Evolutionary conservation across 106 monocot genomes (phyloP).

Genomic region (Apostasia shenzhenica): DNA sequence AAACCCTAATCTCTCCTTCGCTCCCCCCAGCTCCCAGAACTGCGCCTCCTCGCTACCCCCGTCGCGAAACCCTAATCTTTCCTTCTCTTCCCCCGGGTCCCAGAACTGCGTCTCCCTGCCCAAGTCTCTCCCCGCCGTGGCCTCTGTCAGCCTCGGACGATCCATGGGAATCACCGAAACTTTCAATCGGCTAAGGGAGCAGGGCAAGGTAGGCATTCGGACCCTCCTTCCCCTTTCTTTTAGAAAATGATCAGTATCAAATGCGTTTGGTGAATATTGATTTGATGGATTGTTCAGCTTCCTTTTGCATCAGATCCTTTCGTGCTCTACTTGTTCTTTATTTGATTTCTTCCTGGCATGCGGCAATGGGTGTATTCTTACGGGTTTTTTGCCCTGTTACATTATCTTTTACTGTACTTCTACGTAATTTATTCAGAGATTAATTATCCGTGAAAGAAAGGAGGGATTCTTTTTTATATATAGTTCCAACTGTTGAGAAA

Average conservation of each 20-base stretch:
- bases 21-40: background rate
- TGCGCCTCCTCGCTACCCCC: constrained; percentile 3
- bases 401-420: background rate
- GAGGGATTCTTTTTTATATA: too few relatives aligned
- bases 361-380: background rate
- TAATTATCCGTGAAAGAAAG: too few relatives aligned
- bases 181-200: constrained; percentile 12
- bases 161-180: constrained; percentile 20
- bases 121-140: constrained; percentile 15
- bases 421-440: background rate
- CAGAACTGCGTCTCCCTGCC: background rate
- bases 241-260: background rate
- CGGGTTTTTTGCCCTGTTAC: background rate
- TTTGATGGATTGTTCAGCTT: background rate
- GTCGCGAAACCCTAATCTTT: background rate
- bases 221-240: background rate
- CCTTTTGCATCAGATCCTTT: background rate
- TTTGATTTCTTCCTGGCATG: background rate
- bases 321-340: background rate
- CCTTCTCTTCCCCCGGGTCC: background rate
- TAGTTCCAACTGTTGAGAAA: too few relatives aligned
- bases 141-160: constrained; percentile 8
- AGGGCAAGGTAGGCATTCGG: constrained; percentile 19
- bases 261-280: background rate
- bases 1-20: background rate